Base-by-base conservation (phyloP, 768 basidiomycete genomes). In the Nidularia pulvinata region DNA sequence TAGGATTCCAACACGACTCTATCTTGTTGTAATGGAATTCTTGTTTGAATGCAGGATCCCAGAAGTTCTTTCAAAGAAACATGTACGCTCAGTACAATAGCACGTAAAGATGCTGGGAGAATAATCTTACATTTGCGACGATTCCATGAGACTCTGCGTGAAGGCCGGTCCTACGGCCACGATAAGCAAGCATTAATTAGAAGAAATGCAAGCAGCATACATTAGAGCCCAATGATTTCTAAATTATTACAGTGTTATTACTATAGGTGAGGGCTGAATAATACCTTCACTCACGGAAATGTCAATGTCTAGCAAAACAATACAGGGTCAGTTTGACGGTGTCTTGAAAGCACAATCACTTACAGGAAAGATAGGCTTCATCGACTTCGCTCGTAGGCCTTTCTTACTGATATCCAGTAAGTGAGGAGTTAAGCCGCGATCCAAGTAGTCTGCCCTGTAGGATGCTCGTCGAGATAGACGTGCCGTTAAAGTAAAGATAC, bases 161-260 rank as follows among this genome's bases (percentile, higher is more conserved):
- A 3, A 96, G 78, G 2, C 95, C 95, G 11, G 94, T 97, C 86
- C 91, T 93, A 55, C 34, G 19, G 46, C 34, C 39, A n/a, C 33
- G 32, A 42, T 53, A 42, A 53, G 46, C 22, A 57, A 58, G n/a
- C 33, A 7, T 22, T 2, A 25, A 9, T 54, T 39, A 39, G 43
- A 53, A 39, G 3, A 25, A 34, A 14, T 48, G 7, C n/a, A n/a
- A 19, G 11, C 13, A 5, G 64, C 79, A 30, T 63, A 93, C 91
- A 96, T 85, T 36, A 96, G 65, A 3, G 87, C 69, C 93, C 94
- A 97, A 66, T 96, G 95, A 64, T 96, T 96, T 14, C 90, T 93
- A 43, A 13, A 39, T 43, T 7, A 33, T 46, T 16, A 19, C 43
- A 33, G 32, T 33, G 33, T 7, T 33, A 19, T 13, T 25, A 7